Evolutionary conservation across 108 stramenopile species (phyloP).

Genomic region (Tribonema minus): DNA sequence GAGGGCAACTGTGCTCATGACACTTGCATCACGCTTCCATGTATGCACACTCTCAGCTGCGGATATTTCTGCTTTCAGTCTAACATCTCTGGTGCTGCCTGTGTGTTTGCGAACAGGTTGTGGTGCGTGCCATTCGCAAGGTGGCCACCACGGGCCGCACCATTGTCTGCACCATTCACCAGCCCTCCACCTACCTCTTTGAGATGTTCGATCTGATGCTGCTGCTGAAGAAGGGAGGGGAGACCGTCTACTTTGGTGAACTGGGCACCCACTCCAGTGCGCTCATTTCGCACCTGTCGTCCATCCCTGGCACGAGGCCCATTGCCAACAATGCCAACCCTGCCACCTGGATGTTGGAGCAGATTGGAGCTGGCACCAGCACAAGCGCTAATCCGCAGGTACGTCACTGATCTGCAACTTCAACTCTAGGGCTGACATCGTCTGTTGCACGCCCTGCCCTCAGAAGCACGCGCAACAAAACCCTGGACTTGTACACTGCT

Average conservation of each 20-base stretch:
- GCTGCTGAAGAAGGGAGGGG: conserved; percentile 58
- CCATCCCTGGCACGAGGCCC: conserved; percentile 36
- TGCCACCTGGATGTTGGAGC: conserved; percentile 77
- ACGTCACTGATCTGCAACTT: too few relatives aligned
- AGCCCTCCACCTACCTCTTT: conserved; percentile 68
- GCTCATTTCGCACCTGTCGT: conserved; percentile 47
- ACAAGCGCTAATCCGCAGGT: too few relatives aligned
- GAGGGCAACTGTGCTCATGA: too few relatives aligned
- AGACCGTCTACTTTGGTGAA: conserved; percentile 53
- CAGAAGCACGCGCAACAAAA: too few relatives aligned
- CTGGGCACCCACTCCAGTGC: conserved; percentile 21
- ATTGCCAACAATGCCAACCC: conserved; percentile 64
- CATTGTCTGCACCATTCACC: conserved; percentile 69
- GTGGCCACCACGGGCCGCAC: conserved; percentile 57
- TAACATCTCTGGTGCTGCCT: neutral
- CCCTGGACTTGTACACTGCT: too few relatives aligned
- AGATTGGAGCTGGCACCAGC: conserved; percentile 53
- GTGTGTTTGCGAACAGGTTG: conserved; percentile 10
- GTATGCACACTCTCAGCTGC: too few relatives aligned
- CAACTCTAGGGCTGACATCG: too few relatives aligned
- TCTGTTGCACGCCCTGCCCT: too few relatives aligned
- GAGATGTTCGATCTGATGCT: conserved; percentile 69
- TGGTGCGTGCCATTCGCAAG: conserved; percentile 49
- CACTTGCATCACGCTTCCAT: too few relatives aligned
- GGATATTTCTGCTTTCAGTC: neutral